These are phyloP conservation scores for Wickerhamiella cacticola DNA, from an alignment of 805 yeast species.

Conservation along the genomic window DNA sequence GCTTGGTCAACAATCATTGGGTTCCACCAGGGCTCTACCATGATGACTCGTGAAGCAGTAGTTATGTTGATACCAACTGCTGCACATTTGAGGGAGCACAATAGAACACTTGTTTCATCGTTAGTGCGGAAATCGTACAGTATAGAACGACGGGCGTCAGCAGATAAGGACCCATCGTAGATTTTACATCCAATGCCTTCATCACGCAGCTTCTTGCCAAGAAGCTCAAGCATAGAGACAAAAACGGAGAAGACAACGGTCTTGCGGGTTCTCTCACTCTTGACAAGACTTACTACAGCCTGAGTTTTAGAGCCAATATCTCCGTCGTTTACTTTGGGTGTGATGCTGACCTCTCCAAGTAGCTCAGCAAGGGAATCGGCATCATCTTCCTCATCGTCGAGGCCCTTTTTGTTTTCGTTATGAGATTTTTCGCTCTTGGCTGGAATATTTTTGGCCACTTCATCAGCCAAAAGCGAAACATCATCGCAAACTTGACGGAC, in stretches of 20 bases:
- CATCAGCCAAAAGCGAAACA: constrained; percentile 11
- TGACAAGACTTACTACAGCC: constrained; percentile 29
- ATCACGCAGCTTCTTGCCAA: constrained; percentile 26
- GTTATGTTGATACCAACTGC: constrained; percentile 37
- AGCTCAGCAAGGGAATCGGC: constrained; percentile 25
- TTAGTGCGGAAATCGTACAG: constrained; percentile 25
- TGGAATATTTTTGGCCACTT: background rate
- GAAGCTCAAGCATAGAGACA: constrained; percentile 28
- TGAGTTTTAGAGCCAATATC: constrained; percentile 27
- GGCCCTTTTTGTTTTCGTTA: background rate
- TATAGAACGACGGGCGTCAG: constrained; percentile 26
- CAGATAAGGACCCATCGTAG: constrained; percentile 31
- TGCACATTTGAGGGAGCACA: constrained; percentile 37
- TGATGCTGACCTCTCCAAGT: constrained; percentile 22
- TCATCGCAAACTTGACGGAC: constrained; percentile 19
- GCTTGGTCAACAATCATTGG: constrained; percentile 43
- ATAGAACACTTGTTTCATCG: constrained; percentile 24
- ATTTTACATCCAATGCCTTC: constrained; percentile 28
- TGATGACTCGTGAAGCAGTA: constrained; percentile 33
- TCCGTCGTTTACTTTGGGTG: constrained; percentile 8
- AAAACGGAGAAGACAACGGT: constrained; percentile 39
- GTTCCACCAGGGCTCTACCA: constrained; percentile 42
- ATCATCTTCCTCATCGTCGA: constrained; percentile 13
- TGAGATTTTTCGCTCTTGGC: background rate
- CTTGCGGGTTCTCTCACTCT: constrained; percentile 29